These are phyloP conservation scores for Cyclotella cryptica DNA, from an alignment of 108 stramenopile genomes.

Conservation along the genomic window DNA sequence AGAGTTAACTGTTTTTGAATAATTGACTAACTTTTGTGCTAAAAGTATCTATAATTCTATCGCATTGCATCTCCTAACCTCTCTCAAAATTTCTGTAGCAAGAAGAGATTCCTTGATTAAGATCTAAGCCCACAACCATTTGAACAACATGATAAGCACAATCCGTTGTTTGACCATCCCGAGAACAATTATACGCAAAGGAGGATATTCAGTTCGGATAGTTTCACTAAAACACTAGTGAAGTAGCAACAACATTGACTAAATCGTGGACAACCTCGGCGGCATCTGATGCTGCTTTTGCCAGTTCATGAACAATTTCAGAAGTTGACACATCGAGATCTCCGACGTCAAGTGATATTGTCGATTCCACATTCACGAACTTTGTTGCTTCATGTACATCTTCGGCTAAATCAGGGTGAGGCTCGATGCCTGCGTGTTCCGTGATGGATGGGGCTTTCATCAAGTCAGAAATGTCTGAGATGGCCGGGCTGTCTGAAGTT, in stretches of 20 bases:
- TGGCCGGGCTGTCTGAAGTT: background rate
- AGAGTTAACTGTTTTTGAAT: no score
- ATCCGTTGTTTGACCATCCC: no score
- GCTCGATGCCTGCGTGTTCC: background rate
- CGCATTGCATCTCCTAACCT: no score
- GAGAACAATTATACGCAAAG: background rate
- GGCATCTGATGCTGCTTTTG: background rate
- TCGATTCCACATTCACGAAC: background rate
- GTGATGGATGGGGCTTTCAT: background rate
- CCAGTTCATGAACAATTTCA: constrained; percentile 1
- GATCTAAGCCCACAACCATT: no score
- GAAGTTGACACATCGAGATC: background rate
- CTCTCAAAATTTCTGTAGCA: no score
- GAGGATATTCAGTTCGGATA: background rate
- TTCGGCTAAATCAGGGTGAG: background rate
- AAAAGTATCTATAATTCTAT: no score
- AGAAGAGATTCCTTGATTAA: no score
- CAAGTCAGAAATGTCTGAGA: background rate
- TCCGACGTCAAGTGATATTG: background rate
- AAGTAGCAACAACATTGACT: constrained; percentile 1
- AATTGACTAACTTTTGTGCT: no score
- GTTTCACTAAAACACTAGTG: background rate
- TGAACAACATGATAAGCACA: no score
- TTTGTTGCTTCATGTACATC: background rate
- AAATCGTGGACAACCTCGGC: constrained; percentile 7